phyloP scores from a whole-genome alignment of 2,329 filamentous ascomycete genomes.

The Talaromyces sp. region DNA sequence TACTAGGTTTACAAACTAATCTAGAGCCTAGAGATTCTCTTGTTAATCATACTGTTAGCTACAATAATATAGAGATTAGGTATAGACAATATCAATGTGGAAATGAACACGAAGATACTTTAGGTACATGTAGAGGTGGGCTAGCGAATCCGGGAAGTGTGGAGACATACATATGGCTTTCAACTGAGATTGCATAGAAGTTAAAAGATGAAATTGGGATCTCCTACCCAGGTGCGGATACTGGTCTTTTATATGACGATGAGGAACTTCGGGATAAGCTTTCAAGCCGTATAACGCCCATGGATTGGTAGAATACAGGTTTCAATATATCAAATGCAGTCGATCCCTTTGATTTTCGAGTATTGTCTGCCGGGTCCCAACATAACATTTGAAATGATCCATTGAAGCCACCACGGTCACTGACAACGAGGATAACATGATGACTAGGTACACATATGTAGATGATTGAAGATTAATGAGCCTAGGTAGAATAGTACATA shows the following conservation, averaged over 20 bases:
- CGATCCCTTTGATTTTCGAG: constrained; percentile 1
- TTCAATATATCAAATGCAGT: constrained; percentile 1
- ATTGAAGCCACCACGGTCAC: too few relatives aligned
- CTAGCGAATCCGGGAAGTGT: constrained; percentile 3
- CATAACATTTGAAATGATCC: too few relatives aligned
- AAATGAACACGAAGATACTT: constrained; percentile 4
- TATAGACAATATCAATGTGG: constrained; percentile 7
- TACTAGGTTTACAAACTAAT: constrained; percentile 8
- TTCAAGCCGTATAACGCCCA: constrained; percentile 2
- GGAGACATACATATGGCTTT: constrained; percentile 16
- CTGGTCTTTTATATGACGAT: constrained; percentile 6
- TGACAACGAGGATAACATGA: too few relatives aligned
- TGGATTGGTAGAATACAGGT: constrained; percentile 3
- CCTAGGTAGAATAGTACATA: too few relatives aligned
- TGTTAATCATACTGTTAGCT: constrained; percentile 1
- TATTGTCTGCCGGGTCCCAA: neutral
- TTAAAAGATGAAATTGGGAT: constrained; percentile 2
- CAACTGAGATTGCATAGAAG: constrained; percentile 6
- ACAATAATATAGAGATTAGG: neutral
- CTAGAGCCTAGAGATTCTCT: constrained; percentile 10
- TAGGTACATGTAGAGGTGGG: constrained; percentile 9
- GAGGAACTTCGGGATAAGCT: neutral
- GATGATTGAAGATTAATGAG: too few relatives aligned
- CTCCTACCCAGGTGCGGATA: neutral
- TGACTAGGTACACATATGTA: too few relatives aligned